phyloP scores from a whole-genome alignment of 192 early-diverging fungal species.

The Dissophora ornata region DNA sequence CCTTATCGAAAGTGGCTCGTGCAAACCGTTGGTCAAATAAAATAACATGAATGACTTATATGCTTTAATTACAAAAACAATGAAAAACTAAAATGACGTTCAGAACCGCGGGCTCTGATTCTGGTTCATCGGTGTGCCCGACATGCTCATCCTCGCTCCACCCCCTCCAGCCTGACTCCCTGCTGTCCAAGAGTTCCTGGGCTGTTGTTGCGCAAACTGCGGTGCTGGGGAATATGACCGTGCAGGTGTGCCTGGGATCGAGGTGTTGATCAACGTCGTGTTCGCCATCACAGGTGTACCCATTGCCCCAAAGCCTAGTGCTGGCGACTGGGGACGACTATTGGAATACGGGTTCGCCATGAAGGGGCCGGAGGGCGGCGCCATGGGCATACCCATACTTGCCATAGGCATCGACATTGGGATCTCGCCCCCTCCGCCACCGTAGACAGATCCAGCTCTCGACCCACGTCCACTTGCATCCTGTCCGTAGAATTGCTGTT shows the following conservation, averaged over 20 bases:
- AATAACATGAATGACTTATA: no score
- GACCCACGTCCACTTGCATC: conserved; percentile 44
- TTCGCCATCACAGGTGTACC: conserved; percentile 18
- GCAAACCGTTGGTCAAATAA: no score
- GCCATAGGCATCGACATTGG: conserved; percentile 18
- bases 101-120: not conserved
- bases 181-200: conserved; percentile 3
- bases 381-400: conserved; percentile 22
- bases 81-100: no score
- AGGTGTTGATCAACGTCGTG: not conserved
- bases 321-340: conserved; percentile 54
- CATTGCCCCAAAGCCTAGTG: conserved; percentile 23
- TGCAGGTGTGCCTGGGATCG: conserved; percentile 31
- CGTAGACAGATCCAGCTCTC: conserved; percentile 58
- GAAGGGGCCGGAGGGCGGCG: conserved; percentile 5
- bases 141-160: conserved; percentile 9
- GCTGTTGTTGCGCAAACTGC: conserved; percentile 30
- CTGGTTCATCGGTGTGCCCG: conserved; percentile 8
- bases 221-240: conserved; percentile 43
- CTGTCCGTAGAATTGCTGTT: no score
- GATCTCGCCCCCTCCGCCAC: conserved; percentile 20
- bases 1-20: no score
- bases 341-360: conserved; percentile 3
- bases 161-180: conserved; percentile 7
- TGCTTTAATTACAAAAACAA: no score